These are phyloP conservation scores for Fusarium secorum DNA, from an alignment of 2,329 filamentous ascomycete genomes.

Conservation along the genomic window DNA sequence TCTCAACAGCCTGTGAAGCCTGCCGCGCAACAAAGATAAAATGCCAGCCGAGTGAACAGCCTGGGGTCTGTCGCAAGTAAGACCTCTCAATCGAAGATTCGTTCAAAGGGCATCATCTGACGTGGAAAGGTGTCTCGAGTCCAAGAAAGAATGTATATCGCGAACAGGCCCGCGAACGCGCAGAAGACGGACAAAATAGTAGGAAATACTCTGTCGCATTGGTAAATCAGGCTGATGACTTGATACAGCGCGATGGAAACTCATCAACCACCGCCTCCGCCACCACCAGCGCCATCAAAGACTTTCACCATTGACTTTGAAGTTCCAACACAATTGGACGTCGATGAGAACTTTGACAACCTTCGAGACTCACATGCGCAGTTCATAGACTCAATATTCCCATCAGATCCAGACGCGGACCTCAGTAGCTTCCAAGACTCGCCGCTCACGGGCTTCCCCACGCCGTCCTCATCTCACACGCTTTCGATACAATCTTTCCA, in stretches of 20 bases:
- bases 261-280: constrained; percentile 39
- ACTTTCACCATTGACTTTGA: constrained; percentile 63
- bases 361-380: constrained; percentile 54
- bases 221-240: neutral
- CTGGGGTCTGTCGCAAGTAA: constrained; percentile 61
- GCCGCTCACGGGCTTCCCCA: constrained; percentile 35
- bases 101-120: neutral
- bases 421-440: constrained; percentile 31
- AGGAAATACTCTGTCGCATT: neutral
- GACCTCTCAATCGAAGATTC: neutral
- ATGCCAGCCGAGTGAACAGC: constrained; percentile 57
- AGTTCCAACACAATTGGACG: constrained; percentile 51
- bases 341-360: constrained; percentile 51
- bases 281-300: constrained; percentile 51
- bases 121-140: constrained; percentile 56
- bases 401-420: constrained; percentile 39
- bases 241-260: constrained; percentile 30
- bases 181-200: constrained; percentile 55
- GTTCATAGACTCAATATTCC: constrained; percentile 53
- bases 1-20: constrained; percentile 60
- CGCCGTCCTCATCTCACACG: constrained; percentile 43
- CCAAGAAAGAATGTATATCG: constrained; percentile 62
- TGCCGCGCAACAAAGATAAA: constrained; percentile 63
- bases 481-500: constrained; percentile 51
- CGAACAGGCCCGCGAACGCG: constrained; percentile 60